phyloP scores from a whole-genome alignment of 1,284 basidiomycete genomes.

The Boletus holoroseus region DNA sequence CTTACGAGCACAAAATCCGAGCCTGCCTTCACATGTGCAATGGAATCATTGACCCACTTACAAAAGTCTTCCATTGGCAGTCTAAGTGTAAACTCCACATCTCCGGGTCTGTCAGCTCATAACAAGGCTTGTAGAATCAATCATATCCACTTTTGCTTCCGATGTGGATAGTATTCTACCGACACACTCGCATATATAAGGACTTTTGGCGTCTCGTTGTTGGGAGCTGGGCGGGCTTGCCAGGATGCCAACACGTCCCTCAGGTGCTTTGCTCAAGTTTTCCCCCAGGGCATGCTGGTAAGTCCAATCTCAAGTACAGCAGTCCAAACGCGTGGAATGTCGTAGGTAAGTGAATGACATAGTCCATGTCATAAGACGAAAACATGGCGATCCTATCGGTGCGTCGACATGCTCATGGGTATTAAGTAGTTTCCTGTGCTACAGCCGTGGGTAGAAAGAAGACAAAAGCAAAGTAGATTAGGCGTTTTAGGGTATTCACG shows the following conservation, averaged over 20 bases:
- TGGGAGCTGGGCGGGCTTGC: background rate
- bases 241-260: background rate
- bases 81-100: background rate
- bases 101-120: conserved; percentile 13
- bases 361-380: background rate
- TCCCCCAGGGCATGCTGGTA: background rate
- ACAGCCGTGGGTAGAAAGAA: conserved; percentile 4
- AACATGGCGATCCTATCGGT: conserved; percentile 19
- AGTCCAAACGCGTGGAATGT: conserved; percentile 3
- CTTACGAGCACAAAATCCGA: background rate
- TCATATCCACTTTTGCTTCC: conserved; percentile 20
- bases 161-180: background rate
- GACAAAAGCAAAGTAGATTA: conserved; percentile 3
- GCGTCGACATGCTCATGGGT: conserved; percentile 10
- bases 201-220: background rate
- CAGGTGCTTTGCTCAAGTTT: background rate
- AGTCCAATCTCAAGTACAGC: background rate
- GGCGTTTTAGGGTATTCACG: conserved; percentile 26
- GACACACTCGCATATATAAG: conserved; percentile 17
- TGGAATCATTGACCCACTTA: conserved; percentile 18
- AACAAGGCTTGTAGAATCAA: background rate
- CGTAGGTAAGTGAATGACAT: conserved; percentile 8
- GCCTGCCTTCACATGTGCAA: background rate
- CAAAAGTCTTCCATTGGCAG: background rate
- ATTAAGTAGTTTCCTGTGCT: conserved; percentile 11